Conservation (phyloP, 2,329 filamentous ascomycete species). For the Seiridium unicorne region DNA sequence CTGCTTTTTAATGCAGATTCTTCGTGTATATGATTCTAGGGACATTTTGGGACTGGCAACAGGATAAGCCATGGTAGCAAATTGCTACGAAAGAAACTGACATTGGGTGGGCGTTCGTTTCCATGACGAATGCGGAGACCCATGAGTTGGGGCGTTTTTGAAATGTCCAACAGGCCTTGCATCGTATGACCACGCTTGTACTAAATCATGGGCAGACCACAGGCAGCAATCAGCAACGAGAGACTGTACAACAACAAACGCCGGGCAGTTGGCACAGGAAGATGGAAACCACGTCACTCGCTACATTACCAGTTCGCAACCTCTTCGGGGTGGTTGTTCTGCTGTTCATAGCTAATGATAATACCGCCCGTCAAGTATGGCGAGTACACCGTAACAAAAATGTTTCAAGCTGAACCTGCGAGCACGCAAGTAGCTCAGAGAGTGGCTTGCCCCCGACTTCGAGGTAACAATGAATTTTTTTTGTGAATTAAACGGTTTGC, state of each 20-base stretch:
- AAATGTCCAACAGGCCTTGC: neutral
- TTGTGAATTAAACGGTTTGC: too few species aligned
- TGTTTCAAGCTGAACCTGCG: too few species aligned
- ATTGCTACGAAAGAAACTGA: neutral
- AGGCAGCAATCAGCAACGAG: neutral
- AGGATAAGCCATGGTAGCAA: slow-evolving; percentile 3
- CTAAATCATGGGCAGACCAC: neutral
- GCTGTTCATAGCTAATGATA: slow-evolving; percentile 10
- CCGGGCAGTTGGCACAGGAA: neutral
- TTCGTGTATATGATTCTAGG: slow-evolving; percentile 7
- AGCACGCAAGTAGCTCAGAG: neutral
- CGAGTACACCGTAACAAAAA: neutral
- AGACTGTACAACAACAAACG: neutral
- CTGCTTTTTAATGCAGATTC: slow-evolving; percentile 4
- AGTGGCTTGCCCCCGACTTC: too few species aligned
- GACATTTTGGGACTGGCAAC: slow-evolving; percentile 2
- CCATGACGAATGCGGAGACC: neutral
- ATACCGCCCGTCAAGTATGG: neutral
- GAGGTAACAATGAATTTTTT: too few species aligned
- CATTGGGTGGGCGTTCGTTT: slow-evolving; percentile 4
- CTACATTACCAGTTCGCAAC: neutral
- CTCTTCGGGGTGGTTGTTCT: neutral
- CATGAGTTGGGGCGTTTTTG: neutral
- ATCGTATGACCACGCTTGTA: neutral
- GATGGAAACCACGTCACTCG: slow-evolving; percentile 3